Percentiles rank a stretch among this genome's conserved stretches.
Evolutionary conservation across 306 rosid genomes (phyloP).

Genomic region (Quercus dentata): DNA sequence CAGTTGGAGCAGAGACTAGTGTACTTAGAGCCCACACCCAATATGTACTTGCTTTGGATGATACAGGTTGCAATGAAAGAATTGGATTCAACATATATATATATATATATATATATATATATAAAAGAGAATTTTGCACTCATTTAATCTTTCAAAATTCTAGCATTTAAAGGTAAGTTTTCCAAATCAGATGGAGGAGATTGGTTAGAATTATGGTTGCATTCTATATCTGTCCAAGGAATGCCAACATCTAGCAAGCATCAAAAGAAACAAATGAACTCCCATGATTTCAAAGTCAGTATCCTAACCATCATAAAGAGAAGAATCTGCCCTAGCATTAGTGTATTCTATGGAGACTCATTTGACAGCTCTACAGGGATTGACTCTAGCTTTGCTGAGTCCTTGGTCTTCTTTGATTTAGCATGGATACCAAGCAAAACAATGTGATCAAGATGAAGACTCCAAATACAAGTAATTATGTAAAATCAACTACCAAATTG

Average conservation of each 20-base stretch:
- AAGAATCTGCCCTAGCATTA: background rate
- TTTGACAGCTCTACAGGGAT: too few relatives aligned
- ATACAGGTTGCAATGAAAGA: background rate
- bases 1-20: too few relatives aligned
- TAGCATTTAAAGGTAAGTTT: background rate
- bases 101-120: too few relatives aligned
- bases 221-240: too few relatives aligned
- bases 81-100: background rate
- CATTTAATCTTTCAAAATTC: background rate
- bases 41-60: background rate
- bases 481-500: too few relatives aligned
- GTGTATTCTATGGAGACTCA: too few relatives aligned
- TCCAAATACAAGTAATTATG: too few relatives aligned
- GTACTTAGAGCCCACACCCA: too few relatives aligned
- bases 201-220: background rate
- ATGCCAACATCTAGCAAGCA: background rate
- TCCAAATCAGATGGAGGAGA: background rate
- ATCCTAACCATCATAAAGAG: background rate
- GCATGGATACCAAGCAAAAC: too few relatives aligned
- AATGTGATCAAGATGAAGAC: too few relatives aligned
- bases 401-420: too few relatives aligned
- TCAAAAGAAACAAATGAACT: background rate
- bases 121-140: background rate
- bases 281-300: background rate
- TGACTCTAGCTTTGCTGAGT: too few relatives aligned